phyloP scores from a whole-genome alignment of 2,329 filamentous ascomycete genomes.

The Xylariaceae sp. region DNA sequence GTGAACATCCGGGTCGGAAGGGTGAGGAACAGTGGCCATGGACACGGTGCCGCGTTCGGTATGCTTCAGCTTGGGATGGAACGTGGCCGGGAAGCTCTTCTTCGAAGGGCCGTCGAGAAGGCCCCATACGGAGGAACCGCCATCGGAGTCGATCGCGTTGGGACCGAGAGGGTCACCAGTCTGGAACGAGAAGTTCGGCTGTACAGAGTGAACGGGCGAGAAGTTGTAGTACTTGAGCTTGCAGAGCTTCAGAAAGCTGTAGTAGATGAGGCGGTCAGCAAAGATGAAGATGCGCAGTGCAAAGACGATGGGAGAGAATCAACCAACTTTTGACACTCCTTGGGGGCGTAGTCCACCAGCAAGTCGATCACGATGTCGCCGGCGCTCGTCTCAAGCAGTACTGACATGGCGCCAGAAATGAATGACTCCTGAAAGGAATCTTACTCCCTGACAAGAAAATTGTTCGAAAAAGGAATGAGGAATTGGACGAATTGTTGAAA shows the following conservation, averaged over 20 bases:
- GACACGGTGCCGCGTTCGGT: constrained; percentile 85
- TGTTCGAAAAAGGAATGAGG: not conserved
- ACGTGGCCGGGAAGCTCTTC: constrained; percentile 75
- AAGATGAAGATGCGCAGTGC: not conserved
- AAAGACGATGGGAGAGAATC: not conserved
- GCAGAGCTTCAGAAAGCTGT: constrained; percentile 95
- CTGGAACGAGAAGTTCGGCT: constrained; percentile 94
- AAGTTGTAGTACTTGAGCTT: constrained; percentile 99
- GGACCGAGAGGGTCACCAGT: constrained; percentile 92
- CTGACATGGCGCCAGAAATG: constrained; percentile 61
- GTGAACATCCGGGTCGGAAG: constrained; percentile 71
- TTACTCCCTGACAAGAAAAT: not conserved
- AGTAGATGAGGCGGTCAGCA: constrained; percentile 50
- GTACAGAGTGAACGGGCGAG: constrained; percentile 82
- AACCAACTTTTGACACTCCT: constrained; percentile 88
- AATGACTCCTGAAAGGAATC: too few species aligned
- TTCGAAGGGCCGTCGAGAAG: constrained; percentile 63
- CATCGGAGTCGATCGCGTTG: constrained; percentile 77
- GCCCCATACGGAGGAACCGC: constrained; percentile 91
- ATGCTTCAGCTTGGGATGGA: constrained; percentile 85
- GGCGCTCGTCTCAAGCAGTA: constrained; percentile 84
- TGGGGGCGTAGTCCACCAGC: constrained; percentile 80
- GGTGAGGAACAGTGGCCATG: constrained; percentile 84
- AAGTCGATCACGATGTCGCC: constrained; percentile 96
- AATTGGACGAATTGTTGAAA: not conserved